Evolutionary conservation across 2,329 filamentous ascomycete genomes (phyloP).

Genomic region (Trichophyton equinum): DNA sequence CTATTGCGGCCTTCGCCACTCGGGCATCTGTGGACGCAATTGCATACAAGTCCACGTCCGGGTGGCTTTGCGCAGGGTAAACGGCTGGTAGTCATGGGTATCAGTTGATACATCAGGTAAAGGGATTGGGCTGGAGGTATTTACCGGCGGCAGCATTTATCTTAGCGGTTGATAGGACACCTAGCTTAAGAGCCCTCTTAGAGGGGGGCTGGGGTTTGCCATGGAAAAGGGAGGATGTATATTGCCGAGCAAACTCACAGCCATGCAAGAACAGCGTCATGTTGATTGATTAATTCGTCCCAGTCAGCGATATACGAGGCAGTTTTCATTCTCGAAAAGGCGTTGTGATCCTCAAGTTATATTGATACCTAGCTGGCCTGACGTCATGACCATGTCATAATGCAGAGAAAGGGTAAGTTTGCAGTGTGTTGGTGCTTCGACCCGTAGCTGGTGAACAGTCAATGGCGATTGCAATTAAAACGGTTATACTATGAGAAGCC

Average conservation of each 20-base stretch:
- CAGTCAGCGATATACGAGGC: not conserved
- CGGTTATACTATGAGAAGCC: too few relatives aligned
- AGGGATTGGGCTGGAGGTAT: not conserved
- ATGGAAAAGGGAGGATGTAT: constrained; percentile 8
- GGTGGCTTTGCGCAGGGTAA: constrained; percentile 39
- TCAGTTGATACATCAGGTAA: not conserved
- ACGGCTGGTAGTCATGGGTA: constrained; percentile 18
- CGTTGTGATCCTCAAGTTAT: too few relatives aligned
- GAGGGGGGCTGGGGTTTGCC: constrained; percentile 7
- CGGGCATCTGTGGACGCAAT: constrained; percentile 41
- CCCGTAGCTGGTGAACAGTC: too few relatives aligned
- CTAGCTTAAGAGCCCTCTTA: constrained; percentile 8
- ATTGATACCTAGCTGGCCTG: too few relatives aligned
- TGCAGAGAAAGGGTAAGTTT: too few relatives aligned
- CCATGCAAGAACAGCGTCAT: not conserved
- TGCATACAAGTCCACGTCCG: constrained; percentile 41
- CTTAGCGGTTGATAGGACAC: constrained; percentile 7
- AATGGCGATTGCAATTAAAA: too few relatives aligned
- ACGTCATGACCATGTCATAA: too few relatives aligned
- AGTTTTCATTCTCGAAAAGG: not conserved
- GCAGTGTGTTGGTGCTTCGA: too few relatives aligned
- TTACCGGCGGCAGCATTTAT: constrained; percentile 10
- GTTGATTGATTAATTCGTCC: not conserved
- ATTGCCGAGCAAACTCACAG: constrained; percentile 8
- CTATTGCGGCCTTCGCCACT: constrained; percentile 38